Evolutionary conservation across 2,329 filamentous ascomycete genomes (phyloP).

Genomic region (Epichloe glyceriae): DNA sequence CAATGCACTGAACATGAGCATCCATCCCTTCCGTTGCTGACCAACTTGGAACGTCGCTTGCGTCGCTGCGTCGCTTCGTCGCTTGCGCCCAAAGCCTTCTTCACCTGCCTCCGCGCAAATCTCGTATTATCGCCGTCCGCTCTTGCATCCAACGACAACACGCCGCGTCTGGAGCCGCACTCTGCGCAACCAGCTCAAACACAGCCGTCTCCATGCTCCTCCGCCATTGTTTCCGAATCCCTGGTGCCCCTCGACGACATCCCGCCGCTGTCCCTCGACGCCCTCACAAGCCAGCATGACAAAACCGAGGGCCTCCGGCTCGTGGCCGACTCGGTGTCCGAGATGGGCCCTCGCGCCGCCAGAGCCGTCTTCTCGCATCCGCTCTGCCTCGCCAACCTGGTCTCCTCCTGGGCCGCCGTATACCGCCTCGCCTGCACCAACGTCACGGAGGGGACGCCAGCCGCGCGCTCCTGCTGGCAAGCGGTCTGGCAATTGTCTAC

Average conservation of each 20-base stretch:
- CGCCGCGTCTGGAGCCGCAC: slow-evolving; percentile 47
- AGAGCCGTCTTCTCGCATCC: slow-evolving; percentile 52
- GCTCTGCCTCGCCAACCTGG: slow-evolving; percentile 35
- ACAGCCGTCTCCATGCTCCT: slow-evolving; percentile 39
- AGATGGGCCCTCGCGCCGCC: slow-evolving; percentile 62
- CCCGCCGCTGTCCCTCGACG: slow-evolving; percentile 50
- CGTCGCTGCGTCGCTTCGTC: too few relatives aligned
- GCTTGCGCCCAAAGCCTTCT: slow-evolving; percentile 61
- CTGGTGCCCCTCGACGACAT: slow-evolving; percentile 32
- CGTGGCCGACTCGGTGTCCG: slow-evolving; percentile 68
- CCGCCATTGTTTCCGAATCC: slow-evolving; percentile 32
- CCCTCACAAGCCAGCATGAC: slow-evolving; percentile 41
- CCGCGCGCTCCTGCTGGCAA: slow-evolving; percentile 42
- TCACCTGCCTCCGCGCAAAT: slow-evolving; percentile 70
- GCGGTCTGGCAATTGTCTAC: slow-evolving; percentile 49
- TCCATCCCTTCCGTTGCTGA: too few relatives aligned
- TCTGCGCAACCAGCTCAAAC: slow-evolving; percentile 21
- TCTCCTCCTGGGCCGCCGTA: slow-evolving; percentile 27
- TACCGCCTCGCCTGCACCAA: slow-evolving; percentile 34
- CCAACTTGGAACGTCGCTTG: too few relatives aligned
- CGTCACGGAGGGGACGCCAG: slow-evolving; percentile 30
- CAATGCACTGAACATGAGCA: too few relatives aligned
- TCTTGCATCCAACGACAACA: slow-evolving; percentile 50
- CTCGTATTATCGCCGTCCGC: slow-evolving; percentile 53
- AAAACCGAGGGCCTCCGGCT: slow-evolving; percentile 57